Evolutionary conservation across 805 yeast species (phyloP).

Genomic region (Kodamaea hsintzibuensis): DNA sequence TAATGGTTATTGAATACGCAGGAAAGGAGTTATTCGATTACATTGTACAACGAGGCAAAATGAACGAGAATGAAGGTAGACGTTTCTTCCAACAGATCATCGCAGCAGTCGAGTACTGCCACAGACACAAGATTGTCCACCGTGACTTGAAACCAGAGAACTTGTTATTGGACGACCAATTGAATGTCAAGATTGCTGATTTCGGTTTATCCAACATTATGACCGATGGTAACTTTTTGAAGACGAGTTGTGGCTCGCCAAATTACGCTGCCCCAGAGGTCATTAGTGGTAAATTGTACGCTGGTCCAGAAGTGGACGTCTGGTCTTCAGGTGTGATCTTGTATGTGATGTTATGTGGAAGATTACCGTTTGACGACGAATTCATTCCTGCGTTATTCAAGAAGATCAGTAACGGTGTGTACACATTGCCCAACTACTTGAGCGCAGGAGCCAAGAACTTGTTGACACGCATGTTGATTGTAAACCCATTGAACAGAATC

Average conservation of each 20-base stretch:
- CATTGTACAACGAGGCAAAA: slow-evolving; percentile 29
- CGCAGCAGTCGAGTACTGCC: slow-evolving; percentile 34
- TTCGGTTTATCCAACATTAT: slow-evolving; percentile 32
- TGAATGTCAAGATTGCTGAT: slow-evolving; percentile 32
- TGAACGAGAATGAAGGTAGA: slow-evolving; percentile 33
- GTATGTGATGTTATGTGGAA: slow-evolving; percentile 32
- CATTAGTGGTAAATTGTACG: slow-evolving; percentile 32
- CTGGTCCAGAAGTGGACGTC: slow-evolving; percentile 33
- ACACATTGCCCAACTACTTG: slow-evolving; percentile 32
- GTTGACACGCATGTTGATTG: slow-evolving; percentile 32
- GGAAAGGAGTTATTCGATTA: slow-evolving; percentile 32
- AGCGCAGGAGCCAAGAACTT: slow-evolving; percentile 29
- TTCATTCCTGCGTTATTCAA: slow-evolving; percentile 32
- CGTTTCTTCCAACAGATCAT: slow-evolving; percentile 32
- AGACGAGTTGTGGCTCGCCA: slow-evolving; percentile 32
- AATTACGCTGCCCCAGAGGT: slow-evolving; percentile 35
- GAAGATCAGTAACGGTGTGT: slow-evolving; percentile 33
- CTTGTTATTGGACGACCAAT: slow-evolving; percentile 30
- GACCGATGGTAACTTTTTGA: slow-evolving; percentile 34
- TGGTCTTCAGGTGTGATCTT: slow-evolving; percentile 33
- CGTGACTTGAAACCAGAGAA: slow-evolving; percentile 91
- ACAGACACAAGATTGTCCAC: slow-evolving; percentile 32
- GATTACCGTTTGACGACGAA: slow-evolving; percentile 32
- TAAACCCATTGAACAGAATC: slow-evolving; percentile 31
- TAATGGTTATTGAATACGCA: slow-evolving; percentile 33